Evolutionary conservation across 2,329 filamentous ascomycete species (phyloP), one percentile per base, ranked within the genome.

Genomic region (Neonectria sp.): DNA sequence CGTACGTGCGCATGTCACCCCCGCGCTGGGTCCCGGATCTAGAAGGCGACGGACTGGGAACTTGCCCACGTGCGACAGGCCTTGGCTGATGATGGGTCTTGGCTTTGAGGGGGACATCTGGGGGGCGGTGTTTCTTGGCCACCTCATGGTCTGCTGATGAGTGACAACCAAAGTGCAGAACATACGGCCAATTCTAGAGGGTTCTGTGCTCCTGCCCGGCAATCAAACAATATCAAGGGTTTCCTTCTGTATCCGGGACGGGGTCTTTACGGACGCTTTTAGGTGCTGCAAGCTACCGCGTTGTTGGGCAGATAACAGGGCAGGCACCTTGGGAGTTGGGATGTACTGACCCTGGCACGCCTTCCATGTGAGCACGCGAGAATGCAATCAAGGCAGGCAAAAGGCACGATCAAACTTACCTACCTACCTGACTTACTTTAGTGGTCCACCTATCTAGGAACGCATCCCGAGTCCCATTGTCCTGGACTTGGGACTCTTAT

Each of bases 51-150:
- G 25, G 37, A 48, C 51, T 53, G n/a, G 51, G 57, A 56, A 43
- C 37, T 27, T 60, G 64, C 73, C 75, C 75, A 77, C 76, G 75
- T 77, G 76, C 73, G 60, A 67, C 57, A 70, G 72, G 63, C 45
- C 67, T 74, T 73, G 75, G 73, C 68, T 69, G 67, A 57, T 69
- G 63, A 67, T 64, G 43, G 55, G 60, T 53, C 70, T 61, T 71
- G 63, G 57, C 65, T 37, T 58, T 29, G 43, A 46, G 40, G 59
- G 60, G 49, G 46, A 45, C 21, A 37, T 37, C 56, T 35, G 43
- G 46, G 46, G 40, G 59, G 60, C 40, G 48, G 52, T 25, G 40
- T 45, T 31, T 40, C n/a, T 31, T 51, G 55, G 37, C 53, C 51
- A 5, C 5, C 5, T 5, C 29, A 25, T 63, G 31, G 52, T 8